Evolutionary conservation across 805 yeast species (phyloP).

Genomic region (Saccharomycopsis sp.): DNA sequence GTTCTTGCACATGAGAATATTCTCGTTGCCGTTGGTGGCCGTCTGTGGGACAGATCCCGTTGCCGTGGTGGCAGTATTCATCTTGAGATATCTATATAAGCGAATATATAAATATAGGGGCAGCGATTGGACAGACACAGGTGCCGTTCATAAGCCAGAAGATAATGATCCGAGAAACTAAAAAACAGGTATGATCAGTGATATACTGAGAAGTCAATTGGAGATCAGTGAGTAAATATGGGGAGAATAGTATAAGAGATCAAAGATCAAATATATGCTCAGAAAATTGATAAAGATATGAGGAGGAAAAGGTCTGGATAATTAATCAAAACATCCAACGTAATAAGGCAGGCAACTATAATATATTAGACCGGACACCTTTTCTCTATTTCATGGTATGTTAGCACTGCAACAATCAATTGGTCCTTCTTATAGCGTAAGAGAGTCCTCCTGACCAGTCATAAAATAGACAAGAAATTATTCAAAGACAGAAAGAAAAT

Average conservation of each 20-base stretch:
- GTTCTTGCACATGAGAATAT: neutral
- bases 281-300: too few relatives aligned
- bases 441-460: neutral
- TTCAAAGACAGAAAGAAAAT: neutral
- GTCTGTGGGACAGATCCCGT: neutral
- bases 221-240: too few relatives aligned
- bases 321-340: slow-evolving; percentile 2
- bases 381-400: neutral
- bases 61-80: neutral
- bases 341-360: neutral
- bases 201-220: too few relatives aligned
- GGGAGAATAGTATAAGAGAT: too few relatives aligned
- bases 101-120: neutral
- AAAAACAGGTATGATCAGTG: too few relatives aligned
- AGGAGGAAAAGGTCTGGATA: neutral
- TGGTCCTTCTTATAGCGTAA: neutral
- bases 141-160: neutral
- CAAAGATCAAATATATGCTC: too few relatives aligned
- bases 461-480: neutral
- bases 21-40: neutral
- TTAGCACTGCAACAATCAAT: neutral
- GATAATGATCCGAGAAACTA: too few relatives aligned
- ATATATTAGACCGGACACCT: too few relatives aligned
- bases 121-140: neutral
- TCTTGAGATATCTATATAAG: neutral